Evolutionary conservation across 441 rosid species (phyloP).

Genomic region (Adansonia grandidieri): DNA sequence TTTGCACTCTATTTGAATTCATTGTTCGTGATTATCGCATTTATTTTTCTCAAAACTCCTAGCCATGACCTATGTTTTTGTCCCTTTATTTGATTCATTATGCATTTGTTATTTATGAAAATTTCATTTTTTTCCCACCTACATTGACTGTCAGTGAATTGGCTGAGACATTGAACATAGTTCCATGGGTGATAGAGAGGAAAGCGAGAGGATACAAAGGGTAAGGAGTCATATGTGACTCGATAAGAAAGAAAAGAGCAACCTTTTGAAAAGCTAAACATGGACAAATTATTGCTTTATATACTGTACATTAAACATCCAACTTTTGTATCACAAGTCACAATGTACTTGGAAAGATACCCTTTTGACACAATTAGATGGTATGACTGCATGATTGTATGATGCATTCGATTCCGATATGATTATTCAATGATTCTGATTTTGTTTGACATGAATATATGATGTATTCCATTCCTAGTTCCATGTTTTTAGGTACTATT

Average conservation of each 20-base stretch:
- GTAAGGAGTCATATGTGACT: background rate
- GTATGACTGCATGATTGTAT: background rate
- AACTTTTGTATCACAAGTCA: background rate
- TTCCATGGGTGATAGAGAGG: background rate
- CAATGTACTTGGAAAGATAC: background rate
- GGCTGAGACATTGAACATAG: background rate
- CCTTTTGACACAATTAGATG: slow-evolving; percentile 1
- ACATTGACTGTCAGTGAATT: background rate
- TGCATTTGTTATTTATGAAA: background rate
- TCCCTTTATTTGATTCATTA: background rate
- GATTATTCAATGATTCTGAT: background rate
- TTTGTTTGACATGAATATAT: background rate
- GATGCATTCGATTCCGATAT: background rate
- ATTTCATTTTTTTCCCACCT: background rate
- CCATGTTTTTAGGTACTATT: background rate
- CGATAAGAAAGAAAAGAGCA: background rate
- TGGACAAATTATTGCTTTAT: background rate
- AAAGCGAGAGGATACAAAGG: background rate
- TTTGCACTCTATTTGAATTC: background rate
- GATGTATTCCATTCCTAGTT: background rate
- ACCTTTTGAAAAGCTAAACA: background rate
- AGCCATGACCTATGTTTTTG: background rate
- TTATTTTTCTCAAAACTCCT: background rate
- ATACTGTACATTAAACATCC: background rate
- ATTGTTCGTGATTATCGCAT: background rate